A percentile compares a stretch with the other conserved stretches of the same genome.
These are phyloP conservation scores for Ceratopteris richardii DNA, from an alignment of 75 land plant genomes.

Conservation along the genomic window DNA sequence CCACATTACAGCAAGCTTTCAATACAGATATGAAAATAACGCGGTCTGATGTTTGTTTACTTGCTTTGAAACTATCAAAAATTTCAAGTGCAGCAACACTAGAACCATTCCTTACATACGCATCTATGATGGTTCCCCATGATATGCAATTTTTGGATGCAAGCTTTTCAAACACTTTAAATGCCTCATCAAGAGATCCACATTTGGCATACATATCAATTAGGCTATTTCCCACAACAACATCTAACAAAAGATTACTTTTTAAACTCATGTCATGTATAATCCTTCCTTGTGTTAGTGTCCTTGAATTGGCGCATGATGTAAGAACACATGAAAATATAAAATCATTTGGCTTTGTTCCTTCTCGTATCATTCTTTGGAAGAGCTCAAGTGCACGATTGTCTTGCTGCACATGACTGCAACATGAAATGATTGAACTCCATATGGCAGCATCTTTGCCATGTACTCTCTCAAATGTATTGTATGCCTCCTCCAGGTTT, in stretches of 20 bases:
- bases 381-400: too few species aligned
- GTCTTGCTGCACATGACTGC: too few species aligned
- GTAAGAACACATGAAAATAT: constrained; percentile 25
- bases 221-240: constrained; percentile 32
- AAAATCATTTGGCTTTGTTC: constrained; percentile 24
- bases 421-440: too few species aligned
- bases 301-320: constrained; percentile 43
- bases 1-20: constrained; percentile 5
- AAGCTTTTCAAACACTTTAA: constrained; percentile 30
- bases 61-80: constrained; percentile 27
- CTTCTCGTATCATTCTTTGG: too few species aligned
- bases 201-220: constrained; percentile 55
- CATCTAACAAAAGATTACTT: constrained; percentile 22
- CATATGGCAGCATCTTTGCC: constrained; percentile 15
- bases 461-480: constrained; percentile 31
- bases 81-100: constrained; percentile 37
- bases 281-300: constrained; percentile 43
- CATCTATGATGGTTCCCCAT: constrained; percentile 56
- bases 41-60: constrained; percentile 32
- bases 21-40: constrained; percentile 50
- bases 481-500: background rate
- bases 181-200: constrained; percentile 39
- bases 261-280: constrained; percentile 33
- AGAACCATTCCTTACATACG: constrained; percentile 50
- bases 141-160: constrained; percentile 36